phyloP scores from a whole-genome alignment of 352 stramenopile genomes.

The Globisporangium perplexum region DNA sequence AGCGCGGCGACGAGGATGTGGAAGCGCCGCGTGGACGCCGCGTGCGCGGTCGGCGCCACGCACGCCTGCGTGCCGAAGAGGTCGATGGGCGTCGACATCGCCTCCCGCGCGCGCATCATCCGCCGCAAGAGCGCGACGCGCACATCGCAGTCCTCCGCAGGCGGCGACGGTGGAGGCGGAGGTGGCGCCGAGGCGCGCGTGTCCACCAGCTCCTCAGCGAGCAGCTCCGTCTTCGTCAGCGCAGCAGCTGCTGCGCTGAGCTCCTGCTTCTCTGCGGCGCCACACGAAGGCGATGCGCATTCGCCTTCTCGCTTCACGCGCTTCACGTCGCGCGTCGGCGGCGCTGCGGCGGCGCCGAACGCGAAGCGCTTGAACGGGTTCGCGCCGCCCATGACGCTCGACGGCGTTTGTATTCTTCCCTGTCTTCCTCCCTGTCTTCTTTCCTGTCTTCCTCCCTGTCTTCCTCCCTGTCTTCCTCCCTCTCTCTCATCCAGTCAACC shows the following conservation, averaged over 20 bases:
- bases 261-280: neutral
- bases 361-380: constrained; percentile 72
- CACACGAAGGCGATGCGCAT: neutral
- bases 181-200: neutral
- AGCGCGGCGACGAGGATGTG: constrained; percentile 95
- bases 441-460: no score
- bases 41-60: constrained; percentile 16
- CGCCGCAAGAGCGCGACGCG: constrained; percentile 32
- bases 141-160: neutral
- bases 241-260: neutral
- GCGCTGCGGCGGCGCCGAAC: constrained; percentile 17
- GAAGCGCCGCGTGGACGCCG: constrained; percentile 60
- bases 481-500: no score
- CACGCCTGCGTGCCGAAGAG: constrained; percentile 64
- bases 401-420: neutral
- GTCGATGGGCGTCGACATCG: constrained; percentile 50
- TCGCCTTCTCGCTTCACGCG: constrained; percentile 12
- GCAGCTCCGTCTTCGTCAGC: neutral
- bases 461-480: no score
- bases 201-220: neutral
- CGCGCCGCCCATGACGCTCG: neutral
- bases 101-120: constrained; percentile 27
- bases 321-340: neutral
- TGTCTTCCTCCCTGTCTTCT: no score
- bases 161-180: neutral